phyloP scores from a whole-genome alignment of 495 filamentous ascomycete species.

The Oleoguttula mirabilis region DNA sequence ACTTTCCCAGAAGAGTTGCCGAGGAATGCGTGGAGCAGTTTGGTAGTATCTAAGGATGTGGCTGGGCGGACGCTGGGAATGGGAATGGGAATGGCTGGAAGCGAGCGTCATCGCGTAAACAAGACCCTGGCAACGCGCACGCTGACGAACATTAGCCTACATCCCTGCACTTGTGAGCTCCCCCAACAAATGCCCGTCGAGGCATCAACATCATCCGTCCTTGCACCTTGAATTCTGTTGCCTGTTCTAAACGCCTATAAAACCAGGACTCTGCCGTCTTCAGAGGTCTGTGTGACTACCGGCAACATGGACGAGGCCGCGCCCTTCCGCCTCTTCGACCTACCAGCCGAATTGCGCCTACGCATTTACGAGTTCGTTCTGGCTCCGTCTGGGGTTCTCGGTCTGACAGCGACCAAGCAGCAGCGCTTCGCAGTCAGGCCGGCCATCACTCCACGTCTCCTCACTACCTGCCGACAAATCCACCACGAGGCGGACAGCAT shows the following conservation, averaged over 20 bases:
- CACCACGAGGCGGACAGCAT: conserved; percentile 10
- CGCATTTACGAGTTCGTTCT: conserved; percentile 16
- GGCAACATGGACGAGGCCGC: too few species aligned
- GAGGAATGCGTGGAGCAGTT: not conserved
- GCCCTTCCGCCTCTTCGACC: conserved; percentile 16
- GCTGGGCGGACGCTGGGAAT: not conserved
- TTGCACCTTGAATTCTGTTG: too few species aligned
- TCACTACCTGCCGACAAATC: conserved; percentile 9
- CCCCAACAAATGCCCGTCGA: too few species aligned
- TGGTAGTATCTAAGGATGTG: not conserved
- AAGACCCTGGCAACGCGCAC: not conserved
- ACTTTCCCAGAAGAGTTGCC: not conserved
- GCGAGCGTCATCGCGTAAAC: not conserved
- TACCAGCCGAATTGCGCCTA: conserved; percentile 15
- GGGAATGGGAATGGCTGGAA: not conserved
- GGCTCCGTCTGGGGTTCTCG: conserved; percentile 7
- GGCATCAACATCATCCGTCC: too few species aligned
- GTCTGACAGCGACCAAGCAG: not conserved
- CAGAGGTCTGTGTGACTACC: too few species aligned
- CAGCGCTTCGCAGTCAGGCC: conserved; percentile 3
- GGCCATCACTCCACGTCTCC: conserved; percentile 4
- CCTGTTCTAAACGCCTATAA: too few species aligned
- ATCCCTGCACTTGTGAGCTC: too few species aligned
- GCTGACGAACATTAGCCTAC: too few species aligned
- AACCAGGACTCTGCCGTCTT: too few species aligned